Base-by-base conservation (phyloP, 306 rosid species). In the Cicer cuneatum region DNA sequence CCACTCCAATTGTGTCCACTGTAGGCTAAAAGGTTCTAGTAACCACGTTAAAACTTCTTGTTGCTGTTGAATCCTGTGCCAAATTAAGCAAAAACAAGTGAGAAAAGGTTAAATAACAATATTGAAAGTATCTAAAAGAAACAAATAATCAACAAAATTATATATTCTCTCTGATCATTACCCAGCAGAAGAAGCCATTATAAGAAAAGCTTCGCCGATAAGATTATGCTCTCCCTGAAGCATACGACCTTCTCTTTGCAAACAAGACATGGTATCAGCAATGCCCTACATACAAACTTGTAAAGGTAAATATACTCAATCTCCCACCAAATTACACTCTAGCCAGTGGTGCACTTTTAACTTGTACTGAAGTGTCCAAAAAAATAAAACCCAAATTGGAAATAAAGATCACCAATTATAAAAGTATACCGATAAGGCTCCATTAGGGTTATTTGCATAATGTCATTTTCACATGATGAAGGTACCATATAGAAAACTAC, bases 121-220 rank as follows among this genome's bases (percentile, higher is more conserved):
- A 57, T 53, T 66, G 52, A 78, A 35, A 70, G 53, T 62, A 62
- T 69, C 11, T 49, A 52, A 47, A 29, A 37, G 19, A 69, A 60
- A 38, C 42, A 52, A 75, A 59, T n/a, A 7, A 72, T 64, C 48
- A 37, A 51, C 66, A 60, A 24, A 48, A 68, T 13, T 42, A 45
- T 57, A 53, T 66, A 24, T 39, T 48, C 51, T 49, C 42, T 78
- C 48, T 66, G 62, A 78, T 74, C 48, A 80, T 85, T 91, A 94
- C 97, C 99, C 99, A 57, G 96, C 95, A 74, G 93, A 81, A 72
- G 99, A 94, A 73, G 96, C 97, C 99, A 94, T 91, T 59, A 94
- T 71, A 56, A 94, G 99, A 85, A 94, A 94, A 79, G 99, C 97
- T 90, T 94, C 99, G n/a, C 92, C 96, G 5, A 94, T 79, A 82